Base-by-base conservation (phyloP, 2,329 filamentous ascomycete genomes). In the Purpureocillium lavendulum region DNA sequence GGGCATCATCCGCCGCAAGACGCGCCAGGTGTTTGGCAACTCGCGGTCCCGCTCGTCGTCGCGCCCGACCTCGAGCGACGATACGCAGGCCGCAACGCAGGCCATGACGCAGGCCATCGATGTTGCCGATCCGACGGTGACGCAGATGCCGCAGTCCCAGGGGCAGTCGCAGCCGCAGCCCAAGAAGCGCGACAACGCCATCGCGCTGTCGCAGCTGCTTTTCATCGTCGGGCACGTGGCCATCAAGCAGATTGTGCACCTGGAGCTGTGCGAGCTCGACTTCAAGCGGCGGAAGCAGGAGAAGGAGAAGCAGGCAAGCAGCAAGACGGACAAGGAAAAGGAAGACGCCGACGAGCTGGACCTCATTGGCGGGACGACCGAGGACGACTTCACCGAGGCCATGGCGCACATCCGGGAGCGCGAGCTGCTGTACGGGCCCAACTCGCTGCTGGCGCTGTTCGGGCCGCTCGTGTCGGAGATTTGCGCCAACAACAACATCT, bases 221-320 rank as follows among this genome's bases (percentile, higher is more conserved):
- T 97, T 97, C 57, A 84, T 95, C 29, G 90, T 97, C 24, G 92
- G 92, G 0, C 92, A 98, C 55, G 85, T 97, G 35, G 92, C 92
- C 12, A 92, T 98, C 57, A 98, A 98, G 66, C 94, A 98, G 58
- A 98, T 98, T 51, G 94, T 98, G 1, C 92, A 98, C 58, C 76
- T 98, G 10, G 92, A 98, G 54, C 73, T 97, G n/a, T 95, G 89
- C 58, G 92, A 98, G 57, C 79, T 92, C 36, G 92, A 98, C 61
- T 98, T 98, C 64, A 98, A 98, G 69, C 84, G 90, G 39, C 78
- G 90, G 49, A 98, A 98, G 69, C 83, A 86, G 31, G 87, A 92
- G 44, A 87, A 88, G 51, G 86, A 92, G 55, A 89, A 87, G 21
- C 21, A 63, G 12, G 55, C 65, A 2, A 62, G 66, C 0, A 49